Evolutionary conservation across 495 filamentous ascomycete species (phyloP), one percentile per base, ranked within the genome.

Genomic region (Sporormia fimetaria): DNA sequence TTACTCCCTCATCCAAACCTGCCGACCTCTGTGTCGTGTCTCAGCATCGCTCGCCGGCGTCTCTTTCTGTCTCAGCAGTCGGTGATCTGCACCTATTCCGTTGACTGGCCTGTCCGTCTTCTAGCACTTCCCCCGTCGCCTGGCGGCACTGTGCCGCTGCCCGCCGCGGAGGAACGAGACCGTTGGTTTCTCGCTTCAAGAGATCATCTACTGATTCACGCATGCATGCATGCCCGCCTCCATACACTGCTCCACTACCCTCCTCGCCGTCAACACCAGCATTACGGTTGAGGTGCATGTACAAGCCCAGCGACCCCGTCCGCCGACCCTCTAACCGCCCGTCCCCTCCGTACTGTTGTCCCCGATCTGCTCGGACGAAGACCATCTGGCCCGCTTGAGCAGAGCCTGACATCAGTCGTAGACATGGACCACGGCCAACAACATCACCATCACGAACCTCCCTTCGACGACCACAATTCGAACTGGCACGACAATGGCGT

Each of bases 351-450:
- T 16, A n/a, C n/a, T n/a, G n/a, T n/a, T n/a, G n/a, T n/a, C n/a
- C n/a, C n/a, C n/a, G n/a, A n/a, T n/a, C n/a, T n/a, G n/a, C n/a
- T n/a, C n/a, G n/a, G n/a, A n/a, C n/a, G n/a, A n/a, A n/a, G n/a
- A n/a, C n/a, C n/a, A n/a, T n/a, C n/a, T n/a, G n/a, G n/a, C 3
- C 21, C 25, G 33, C 25, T 23, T 21, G 12, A 37, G 27, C 25
- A 26, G 21, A 23, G 47, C 32, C 33, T 31, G 47, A 57, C 57
- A 65, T 56, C 51, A 59, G 37, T 37, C 54, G 45, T 60, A 44
- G 51, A 44, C 28, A 62, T 62, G 55, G 63, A 64, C 47, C 60
- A 57, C 44, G 57, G 62, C 14, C 51, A 56, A 20, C 58, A 60
- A 28, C 52, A 59, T 12, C 54, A 58, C 16, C 47, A 54, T 27